Evolutionary conservation across 192 early-diverging fungal species (phyloP).

Genomic region (Backusella sp.): DNA sequence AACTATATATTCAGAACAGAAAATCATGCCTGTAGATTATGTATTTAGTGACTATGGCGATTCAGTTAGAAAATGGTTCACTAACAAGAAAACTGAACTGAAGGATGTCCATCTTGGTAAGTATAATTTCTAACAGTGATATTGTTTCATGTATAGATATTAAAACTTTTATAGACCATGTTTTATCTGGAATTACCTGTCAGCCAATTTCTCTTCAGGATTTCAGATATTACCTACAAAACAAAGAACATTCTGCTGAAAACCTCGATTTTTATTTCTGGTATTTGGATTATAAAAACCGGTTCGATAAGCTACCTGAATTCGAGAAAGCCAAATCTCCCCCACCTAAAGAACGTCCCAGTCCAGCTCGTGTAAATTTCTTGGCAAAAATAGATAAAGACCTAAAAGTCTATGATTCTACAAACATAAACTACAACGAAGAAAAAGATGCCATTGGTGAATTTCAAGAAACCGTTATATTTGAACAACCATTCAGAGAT

Average conservation of each 20-base stretch:
- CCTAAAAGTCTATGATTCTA: neutral
- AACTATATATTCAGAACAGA: neutral
- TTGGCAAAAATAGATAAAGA: slow-evolving; percentile 8
- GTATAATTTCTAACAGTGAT: neutral
- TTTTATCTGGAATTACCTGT: slow-evolving; percentile 24
- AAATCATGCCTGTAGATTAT: neutral
- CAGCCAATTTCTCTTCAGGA: slow-evolving; percentile 27
- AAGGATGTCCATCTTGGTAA: slow-evolving; percentile 23
- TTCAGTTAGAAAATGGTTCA: slow-evolving; percentile 10
- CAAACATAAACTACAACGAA: neutral
- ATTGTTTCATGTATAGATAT: neutral
- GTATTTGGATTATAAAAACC: slow-evolving; percentile 18
- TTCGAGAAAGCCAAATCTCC: slow-evolving; percentile 8
- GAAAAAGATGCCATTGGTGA: neutral
- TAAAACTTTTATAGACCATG: neutral
- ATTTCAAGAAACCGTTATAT: slow-evolving; percentile 1
- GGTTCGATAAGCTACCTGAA: slow-evolving; percentile 15
- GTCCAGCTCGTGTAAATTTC: neutral
- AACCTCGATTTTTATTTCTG: slow-evolving; percentile 32
- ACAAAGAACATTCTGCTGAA: slow-evolving; percentile 31
- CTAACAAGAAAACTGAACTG: slow-evolving; percentile 5
- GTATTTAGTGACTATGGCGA: slow-evolving; percentile 6
- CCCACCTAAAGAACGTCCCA: slow-evolving; percentile 15
- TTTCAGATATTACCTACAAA: slow-evolving; percentile 20
- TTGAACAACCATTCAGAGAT: slow-evolving; percentile 19